These are phyloP conservation scores for Marsdenia floribunda DNA, from an alignment of 257 asterid species.

Conservation along the genomic window DNA sequence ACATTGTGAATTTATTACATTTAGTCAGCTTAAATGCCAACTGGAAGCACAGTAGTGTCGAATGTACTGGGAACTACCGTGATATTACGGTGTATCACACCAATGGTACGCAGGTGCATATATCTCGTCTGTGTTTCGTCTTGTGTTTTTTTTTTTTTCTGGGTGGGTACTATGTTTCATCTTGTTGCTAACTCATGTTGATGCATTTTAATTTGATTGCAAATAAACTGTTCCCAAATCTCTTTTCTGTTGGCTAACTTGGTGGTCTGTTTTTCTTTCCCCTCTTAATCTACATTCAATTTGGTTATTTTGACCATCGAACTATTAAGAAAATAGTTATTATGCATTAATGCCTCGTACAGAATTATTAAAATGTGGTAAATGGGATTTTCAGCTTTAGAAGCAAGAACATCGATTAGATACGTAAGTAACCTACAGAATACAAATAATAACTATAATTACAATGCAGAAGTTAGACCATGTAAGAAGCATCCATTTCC, in stretches of 20 bases:
- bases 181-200: not conserved
- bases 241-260: no score
- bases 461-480: slow-evolving; percentile 12
- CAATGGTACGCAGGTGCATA: not conserved
- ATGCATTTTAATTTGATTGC: no score
- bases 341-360: not conserved
- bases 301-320: no score
- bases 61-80: not conserved
- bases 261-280: no score
- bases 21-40: not conserved
- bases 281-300: no score
- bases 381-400: not conserved
- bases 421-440: not conserved
- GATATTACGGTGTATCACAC: not conserved
- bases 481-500: slow-evolving; percentile 21
- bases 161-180: not conserved
- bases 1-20: no score
- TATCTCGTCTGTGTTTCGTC: not conserved
- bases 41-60: not conserved
- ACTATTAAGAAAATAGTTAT: no score
- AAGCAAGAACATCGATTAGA: slow-evolving; percentile 1
- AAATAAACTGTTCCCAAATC: no score
- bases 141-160: not conserved
- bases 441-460: not conserved
- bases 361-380: not conserved